A percentile compares a stretch with the other conserved stretches of the same genome.
Conservation (phyloP, 2,329 filamentous ascomycete species). For the Aspergillus latus region DNA sequence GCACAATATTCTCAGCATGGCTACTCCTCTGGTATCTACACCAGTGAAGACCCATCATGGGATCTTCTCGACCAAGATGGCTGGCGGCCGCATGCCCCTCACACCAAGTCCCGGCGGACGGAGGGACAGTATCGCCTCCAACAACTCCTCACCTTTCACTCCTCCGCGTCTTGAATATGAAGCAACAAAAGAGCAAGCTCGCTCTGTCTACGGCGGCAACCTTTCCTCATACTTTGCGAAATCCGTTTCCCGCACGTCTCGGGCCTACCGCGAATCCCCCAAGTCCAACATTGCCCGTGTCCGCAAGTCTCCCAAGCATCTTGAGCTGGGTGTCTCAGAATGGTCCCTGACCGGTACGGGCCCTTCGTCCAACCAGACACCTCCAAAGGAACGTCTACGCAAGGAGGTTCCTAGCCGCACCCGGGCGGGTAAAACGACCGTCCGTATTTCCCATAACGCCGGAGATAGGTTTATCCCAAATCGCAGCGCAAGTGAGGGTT, state of each 20-base stretch:
- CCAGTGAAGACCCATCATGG: constrained; percentile 93
- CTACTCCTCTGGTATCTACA: constrained; percentile 78
- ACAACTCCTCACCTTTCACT: constrained; percentile 72
- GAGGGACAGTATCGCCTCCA: constrained; percentile 50
- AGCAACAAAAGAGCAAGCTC: constrained; percentile 53
- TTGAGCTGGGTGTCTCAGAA: constrained; percentile 90
- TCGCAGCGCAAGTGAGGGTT: constrained; percentile 82
- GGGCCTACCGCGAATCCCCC: constrained; percentile 76
- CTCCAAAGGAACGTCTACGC: constrained; percentile 59
- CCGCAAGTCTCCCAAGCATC: constrained; percentile 74
- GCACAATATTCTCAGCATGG: constrained; percentile 61
- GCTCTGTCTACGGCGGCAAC: constrained; percentile 79
- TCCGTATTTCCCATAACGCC: constrained; percentile 66
- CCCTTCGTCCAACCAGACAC: constrained; percentile 54
- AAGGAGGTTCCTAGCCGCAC: constrained; percentile 55
- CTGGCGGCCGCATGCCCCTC: constrained; percentile 89
- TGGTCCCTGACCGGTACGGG: constrained; percentile 88
- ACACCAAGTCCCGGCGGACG: constrained; percentile 81
- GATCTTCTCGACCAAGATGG: constrained; percentile 87
- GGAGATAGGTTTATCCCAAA: constrained; percentile 97
- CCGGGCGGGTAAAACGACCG: constrained; percentile 67
- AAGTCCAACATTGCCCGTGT: constrained; percentile 84
- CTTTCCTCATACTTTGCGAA: constrained; percentile 76
- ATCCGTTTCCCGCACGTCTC: constrained; percentile 45
- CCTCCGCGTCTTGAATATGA: constrained; percentile 63